Evolutionary conservation across 192 early-diverging fungal species (phyloP).

Genomic region (Linnemannia zychae): DNA sequence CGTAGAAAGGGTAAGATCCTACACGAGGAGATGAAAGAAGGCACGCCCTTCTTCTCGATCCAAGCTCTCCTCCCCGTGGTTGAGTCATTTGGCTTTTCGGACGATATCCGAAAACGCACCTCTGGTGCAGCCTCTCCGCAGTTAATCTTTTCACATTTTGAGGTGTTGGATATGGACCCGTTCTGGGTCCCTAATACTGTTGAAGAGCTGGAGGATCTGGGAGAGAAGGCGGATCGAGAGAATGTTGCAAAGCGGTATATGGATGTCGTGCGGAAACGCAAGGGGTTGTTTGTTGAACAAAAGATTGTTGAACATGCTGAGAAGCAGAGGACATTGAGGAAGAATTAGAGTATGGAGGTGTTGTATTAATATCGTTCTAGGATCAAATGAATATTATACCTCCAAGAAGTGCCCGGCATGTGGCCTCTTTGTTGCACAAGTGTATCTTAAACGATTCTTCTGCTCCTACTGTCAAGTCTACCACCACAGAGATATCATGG

Average conservation of each 20-base stretch:
- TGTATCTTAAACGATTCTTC: neutral
- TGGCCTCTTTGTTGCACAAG: neutral
- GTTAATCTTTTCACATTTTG: constrained; percentile 95
- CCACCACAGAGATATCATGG: no score
- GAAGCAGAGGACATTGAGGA: constrained; percentile 85
- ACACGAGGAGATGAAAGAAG: constrained; percentile 97
- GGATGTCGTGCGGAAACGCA: constrained; percentile 94
- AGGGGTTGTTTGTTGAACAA: constrained; percentile 93
- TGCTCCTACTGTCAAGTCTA: no score
- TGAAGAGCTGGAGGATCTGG: constrained; percentile 98
- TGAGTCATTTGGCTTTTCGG: constrained; percentile 99
- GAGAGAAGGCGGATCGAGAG: constrained; percentile 97
- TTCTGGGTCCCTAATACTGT: constrained; percentile 99
- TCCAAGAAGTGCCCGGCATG: no score
- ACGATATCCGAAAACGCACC: constrained; percentile 96
- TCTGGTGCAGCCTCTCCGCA: constrained; percentile 96
- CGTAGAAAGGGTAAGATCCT: constrained; percentile 92
- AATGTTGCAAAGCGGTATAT: constrained; percentile 97
- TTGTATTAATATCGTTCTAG: neutral
- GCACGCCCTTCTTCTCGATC: constrained; percentile 96
- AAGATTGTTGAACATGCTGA: constrained; percentile 93
- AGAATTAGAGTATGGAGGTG: constrained; percentile 63
- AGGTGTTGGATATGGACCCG: constrained; percentile 92
- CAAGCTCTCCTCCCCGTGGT: constrained; percentile 91
- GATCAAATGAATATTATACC: neutral